phyloP scores from a whole-genome alignment of 2,329 filamentous ascomycete species.

The Cladosporium velox region DNA sequence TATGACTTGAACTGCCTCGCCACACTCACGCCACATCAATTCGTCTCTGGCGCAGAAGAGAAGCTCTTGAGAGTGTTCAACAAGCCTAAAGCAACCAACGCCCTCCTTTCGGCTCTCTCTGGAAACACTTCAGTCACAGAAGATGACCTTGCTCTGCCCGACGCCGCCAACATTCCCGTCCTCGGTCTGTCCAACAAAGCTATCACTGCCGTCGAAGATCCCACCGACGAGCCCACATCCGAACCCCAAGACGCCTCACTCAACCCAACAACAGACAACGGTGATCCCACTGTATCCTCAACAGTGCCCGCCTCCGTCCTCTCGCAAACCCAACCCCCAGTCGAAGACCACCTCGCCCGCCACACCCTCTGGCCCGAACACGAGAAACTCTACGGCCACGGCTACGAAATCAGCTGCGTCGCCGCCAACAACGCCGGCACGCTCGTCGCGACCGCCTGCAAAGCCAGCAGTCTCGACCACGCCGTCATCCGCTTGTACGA shows the following conservation, averaged over 20 bases:
- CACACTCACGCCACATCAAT: conserved; percentile 69
- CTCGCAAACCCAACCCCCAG: conserved; percentile 71
- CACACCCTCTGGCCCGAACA: conserved; percentile 94
- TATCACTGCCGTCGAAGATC: conserved; percentile 56
- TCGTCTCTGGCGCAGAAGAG: conserved; percentile 94
- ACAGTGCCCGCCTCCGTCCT: conserved; percentile 63
- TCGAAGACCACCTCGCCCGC: conserved; percentile 85
- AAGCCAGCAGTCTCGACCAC: conserved; percentile 88
- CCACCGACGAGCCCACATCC: conserved; percentile 24
- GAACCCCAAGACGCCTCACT: conserved; percentile 43
- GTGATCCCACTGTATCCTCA: conserved; percentile 49
- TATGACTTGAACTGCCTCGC: conserved; percentile 97
- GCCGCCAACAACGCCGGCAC: conserved; percentile 73
- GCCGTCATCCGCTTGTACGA: conserved; percentile 92
- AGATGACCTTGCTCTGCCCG: conserved; percentile 59
- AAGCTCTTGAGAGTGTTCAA: conserved; percentile 96
- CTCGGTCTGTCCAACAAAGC: conserved; percentile 96
- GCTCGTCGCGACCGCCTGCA: conserved; percentile 87
- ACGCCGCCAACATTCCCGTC: conserved; percentile 92
- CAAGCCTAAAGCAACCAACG: conserved; percentile 67
- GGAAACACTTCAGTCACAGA: conserved; percentile 22
- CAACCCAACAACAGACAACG: conserved; percentile 74
- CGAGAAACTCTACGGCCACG: conserved; percentile 97
- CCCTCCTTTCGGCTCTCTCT: conserved; percentile 29
- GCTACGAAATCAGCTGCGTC: conserved; percentile 91